Evolutionary conservation across 148 eudicot genomes (phyloP).

Genomic region (Spergularia marina): DNA sequence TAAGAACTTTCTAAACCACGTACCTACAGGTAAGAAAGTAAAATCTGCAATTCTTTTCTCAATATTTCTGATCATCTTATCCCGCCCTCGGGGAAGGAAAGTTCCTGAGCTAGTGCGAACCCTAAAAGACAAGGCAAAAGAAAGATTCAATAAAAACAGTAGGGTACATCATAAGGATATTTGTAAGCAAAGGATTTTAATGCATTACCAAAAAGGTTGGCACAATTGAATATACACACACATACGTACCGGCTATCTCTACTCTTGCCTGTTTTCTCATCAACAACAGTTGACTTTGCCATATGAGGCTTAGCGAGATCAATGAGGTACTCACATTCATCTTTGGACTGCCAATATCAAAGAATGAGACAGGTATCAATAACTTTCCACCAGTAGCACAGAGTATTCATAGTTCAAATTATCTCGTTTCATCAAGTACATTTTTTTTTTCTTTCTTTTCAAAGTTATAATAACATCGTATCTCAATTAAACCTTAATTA

Average conservation of each 20-base stretch:
- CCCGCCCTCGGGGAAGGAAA: conserved; percentile 76
- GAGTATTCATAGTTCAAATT: background rate
- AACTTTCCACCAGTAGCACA: background rate
- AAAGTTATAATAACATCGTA: too few relatives aligned
- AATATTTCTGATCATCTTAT: conserved; percentile 56
- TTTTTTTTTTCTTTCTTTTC: too few relatives aligned
- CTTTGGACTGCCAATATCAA: conserved; percentile 56
- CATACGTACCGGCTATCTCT: conserved; percentile 68
- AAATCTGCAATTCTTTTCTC: conserved; percentile 96
- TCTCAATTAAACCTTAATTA: too few relatives aligned
- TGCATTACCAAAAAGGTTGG: background rate
- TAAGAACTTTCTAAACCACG: conserved; percentile 21
- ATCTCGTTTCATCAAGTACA: too few relatives aligned
- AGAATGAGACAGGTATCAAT: conserved; percentile 1
- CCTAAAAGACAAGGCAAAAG: conserved; percentile 34
- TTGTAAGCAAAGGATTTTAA: background rate
- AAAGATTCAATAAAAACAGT: conserved; percentile 9
- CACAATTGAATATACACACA: background rate
- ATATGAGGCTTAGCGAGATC: conserved; percentile 82
- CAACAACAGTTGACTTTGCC: conserved; percentile 87
- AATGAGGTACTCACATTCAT: conserved; percentile 86
- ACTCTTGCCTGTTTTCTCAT: conserved; percentile 72
- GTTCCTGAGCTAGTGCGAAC: conserved; percentile 96
- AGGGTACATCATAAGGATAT: conserved; percentile 9
- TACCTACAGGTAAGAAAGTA: conserved; percentile 85